These are phyloP conservation scores for Pseudodiploospora longispora DNA, from an alignment of 2,329 filamentous ascomycete genomes.

Conservation along the genomic window DNA sequence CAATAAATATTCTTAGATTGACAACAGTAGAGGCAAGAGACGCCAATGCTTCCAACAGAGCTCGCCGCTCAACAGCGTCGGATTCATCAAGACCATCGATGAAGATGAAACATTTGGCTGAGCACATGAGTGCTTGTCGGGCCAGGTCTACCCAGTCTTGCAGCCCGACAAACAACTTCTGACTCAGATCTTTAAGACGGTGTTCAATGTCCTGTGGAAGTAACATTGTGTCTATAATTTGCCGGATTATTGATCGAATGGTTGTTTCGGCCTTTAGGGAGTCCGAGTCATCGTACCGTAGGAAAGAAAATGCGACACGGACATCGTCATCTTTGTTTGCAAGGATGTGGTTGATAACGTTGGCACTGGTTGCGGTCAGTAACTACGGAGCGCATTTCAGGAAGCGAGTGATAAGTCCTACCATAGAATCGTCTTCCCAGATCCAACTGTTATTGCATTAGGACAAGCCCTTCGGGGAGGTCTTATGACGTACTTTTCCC, in stretches of 20 bases:
- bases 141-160: background rate
- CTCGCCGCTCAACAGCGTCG: conserved; percentile 14
- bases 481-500: conserved; percentile 19
- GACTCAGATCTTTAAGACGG: background rate
- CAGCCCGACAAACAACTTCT: background rate
- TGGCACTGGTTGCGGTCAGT: conserved; percentile 1
- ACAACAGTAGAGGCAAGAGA: background rate
- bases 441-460: conserved; percentile 9
- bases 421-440: conserved; percentile 19
- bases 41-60: conserved; percentile 1
- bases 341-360: conserved; percentile 9
- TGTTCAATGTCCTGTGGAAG: conserved; percentile 1
- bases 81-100: conserved; percentile 28
- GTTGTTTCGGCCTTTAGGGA: conserved; percentile 11
- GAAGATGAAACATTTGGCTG: conserved; percentile 16
- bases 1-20: conserved; percentile 18
- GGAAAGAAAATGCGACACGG: conserved; percentile 10
- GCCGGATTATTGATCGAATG: conserved; percentile 11
- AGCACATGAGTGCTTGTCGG: background rate
- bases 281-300: conserved; percentile 5
- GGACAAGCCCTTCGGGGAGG: no score
- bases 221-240: conserved; percentile 1
- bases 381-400: background rate
- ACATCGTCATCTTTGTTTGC: background rate
- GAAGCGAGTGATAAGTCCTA: background rate